A percentile compares a stretch with the other conserved stretches of the same genome.
Conservation (phyloP, 176 grass and related monocot genomes). For the Oryza coarctata region DNA sequence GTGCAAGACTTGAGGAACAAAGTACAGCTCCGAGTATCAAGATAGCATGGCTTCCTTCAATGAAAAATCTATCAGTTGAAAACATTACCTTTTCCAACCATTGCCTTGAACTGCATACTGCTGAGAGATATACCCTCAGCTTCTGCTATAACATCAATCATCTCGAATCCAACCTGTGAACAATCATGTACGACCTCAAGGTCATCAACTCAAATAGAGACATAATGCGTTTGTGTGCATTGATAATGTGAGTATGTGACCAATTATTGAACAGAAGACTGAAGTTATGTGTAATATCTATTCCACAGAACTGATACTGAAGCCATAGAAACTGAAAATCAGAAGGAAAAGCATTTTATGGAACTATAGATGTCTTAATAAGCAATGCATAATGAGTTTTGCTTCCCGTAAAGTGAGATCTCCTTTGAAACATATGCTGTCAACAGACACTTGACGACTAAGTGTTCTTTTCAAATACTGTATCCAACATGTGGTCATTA, state of each 20-base stretch:
- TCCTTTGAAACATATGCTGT: background rate
- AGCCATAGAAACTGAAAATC: background rate
- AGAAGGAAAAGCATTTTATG: background rate
- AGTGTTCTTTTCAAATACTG: conserved; percentile 7
- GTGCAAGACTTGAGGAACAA: background rate
- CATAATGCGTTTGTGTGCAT: background rate
- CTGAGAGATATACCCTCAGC: conserved; percentile 86
- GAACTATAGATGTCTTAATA: background rate
- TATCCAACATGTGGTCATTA: background rate
- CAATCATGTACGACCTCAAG: background rate
- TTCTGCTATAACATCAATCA: conserved; percentile 98
- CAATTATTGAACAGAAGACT: background rate
- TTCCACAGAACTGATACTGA: background rate
- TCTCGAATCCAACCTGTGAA: conserved; percentile 91
- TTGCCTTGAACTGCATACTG: conserved; percentile 80
- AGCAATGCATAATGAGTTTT: background rate
- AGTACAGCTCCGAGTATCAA: background rate
- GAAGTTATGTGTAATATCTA: background rate
- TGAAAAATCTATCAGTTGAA: background rate
- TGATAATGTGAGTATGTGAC: background rate
- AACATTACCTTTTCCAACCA: conserved; percentile 83
- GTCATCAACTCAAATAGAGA: conserved; percentile 7
- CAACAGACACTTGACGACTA: background rate
- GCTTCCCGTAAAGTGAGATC: background rate
- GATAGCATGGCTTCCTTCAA: background rate